Percentiles rank a stretch among this genome's conserved stretches.
phyloP scores from a whole-genome alignment of 108 stramenopile species.

The Conticribra guillardii region DNA sequence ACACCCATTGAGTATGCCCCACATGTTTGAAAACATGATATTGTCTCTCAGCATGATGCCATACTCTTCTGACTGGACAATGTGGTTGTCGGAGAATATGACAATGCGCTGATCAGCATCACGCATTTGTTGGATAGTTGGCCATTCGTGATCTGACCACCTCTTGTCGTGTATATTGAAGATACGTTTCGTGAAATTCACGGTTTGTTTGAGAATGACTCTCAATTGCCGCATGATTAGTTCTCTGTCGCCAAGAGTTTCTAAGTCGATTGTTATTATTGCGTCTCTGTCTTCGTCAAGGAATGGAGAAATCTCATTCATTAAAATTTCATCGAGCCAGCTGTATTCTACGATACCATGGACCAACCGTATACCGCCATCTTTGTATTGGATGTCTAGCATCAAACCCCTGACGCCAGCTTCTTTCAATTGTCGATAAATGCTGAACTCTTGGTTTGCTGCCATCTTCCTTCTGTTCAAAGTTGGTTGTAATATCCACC shows the following conservation, averaged over 20 bases:
- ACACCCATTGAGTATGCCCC: not conserved
- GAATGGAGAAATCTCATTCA: conserved; percentile 3
- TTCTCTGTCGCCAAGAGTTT: not conserved
- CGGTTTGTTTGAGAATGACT: not conserved
- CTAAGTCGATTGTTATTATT: conserved; percentile 7
- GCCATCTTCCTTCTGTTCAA: not conserved
- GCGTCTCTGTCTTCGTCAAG: not conserved
- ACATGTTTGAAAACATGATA: not conserved
- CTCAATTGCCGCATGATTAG: not conserved
- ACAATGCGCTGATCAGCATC: conserved; percentile 5
- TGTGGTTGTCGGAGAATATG: not conserved
- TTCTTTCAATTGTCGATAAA: not conserved
- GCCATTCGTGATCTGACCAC: not conserved
- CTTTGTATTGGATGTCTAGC: not conserved
- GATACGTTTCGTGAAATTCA: not conserved
- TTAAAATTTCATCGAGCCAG: not conserved
- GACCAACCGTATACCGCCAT: not conserved
- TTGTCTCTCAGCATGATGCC: conserved; percentile 2
- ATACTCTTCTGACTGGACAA: conserved; percentile 1
- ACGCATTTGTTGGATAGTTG: not conserved
- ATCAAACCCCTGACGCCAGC: not conserved
- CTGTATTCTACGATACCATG: conserved; percentile 1
- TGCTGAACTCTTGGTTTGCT: not conserved
- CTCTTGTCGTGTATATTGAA: not conserved
- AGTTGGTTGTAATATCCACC: not conserved